These are phyloP conservation scores for Boeremia exigua DNA, from an alignment of 2,329 filamentous ascomycete genomes.

Conservation along the genomic window DNA sequence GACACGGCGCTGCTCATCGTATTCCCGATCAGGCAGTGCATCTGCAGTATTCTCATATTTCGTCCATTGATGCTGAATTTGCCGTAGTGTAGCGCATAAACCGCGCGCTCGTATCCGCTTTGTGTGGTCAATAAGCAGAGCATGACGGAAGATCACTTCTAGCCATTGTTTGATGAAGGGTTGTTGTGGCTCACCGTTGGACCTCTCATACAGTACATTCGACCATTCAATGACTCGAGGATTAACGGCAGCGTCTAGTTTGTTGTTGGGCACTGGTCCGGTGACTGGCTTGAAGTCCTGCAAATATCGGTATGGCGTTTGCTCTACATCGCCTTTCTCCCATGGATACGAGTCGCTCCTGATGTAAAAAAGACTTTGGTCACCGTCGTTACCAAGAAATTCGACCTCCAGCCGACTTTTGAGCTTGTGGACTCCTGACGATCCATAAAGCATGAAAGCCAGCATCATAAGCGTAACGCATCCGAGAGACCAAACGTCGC, in stretches of 20 bases:
- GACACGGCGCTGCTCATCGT: too few relatives aligned
- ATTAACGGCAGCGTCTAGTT: background rate
- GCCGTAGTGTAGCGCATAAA: background rate
- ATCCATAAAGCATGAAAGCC: background rate
- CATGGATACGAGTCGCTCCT: background rate
- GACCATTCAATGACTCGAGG: background rate
- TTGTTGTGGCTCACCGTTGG: background rate
- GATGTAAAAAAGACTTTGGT: background rate
- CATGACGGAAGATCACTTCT: background rate
- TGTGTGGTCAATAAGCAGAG: background rate
- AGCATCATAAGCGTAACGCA: background rate
- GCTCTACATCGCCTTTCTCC: background rate
- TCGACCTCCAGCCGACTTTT: background rate
- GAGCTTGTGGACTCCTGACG: background rate
- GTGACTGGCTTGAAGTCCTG: background rate
- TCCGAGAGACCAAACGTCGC: constrained; percentile 10
- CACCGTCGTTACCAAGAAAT: background rate
- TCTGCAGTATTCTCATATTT: background rate
- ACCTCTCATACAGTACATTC: background rate
- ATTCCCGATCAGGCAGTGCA: background rate
- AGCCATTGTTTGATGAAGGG: background rate
- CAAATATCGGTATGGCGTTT: background rate
- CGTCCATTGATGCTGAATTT: background rate
- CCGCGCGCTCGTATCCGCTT: background rate
- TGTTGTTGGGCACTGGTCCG: background rate